phyloP scores from a whole-genome alignment of 2,329 filamentous ascomycete genomes.

The Cladosporium sp. region DNA sequence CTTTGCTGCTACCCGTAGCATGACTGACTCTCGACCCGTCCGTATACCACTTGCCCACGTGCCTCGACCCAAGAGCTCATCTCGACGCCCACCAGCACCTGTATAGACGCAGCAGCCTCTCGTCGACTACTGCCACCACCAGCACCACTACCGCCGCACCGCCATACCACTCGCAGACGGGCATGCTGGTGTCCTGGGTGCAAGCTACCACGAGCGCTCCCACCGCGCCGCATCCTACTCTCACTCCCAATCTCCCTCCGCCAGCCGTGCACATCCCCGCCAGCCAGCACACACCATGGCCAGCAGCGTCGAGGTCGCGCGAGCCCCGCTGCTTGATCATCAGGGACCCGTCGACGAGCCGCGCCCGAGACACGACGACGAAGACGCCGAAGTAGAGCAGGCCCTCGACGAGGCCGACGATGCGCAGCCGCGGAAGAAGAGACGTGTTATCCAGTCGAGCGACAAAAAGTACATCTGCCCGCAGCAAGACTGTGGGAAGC shows the following conservation, averaged over 20 bases:
- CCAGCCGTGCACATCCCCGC: not conserved
- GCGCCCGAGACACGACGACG: constrained; percentile 16
- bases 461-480: constrained; percentile 75
- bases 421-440: constrained; percentile 37
- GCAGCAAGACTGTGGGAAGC: constrained; percentile 87
- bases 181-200: constrained; percentile 12
- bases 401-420: constrained; percentile 28
- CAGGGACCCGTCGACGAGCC: not conserved
- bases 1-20: constrained; percentile 6
- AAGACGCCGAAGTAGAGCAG: constrained; percentile 29
- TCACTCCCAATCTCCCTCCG: not conserved
- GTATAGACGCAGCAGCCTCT: not conserved
- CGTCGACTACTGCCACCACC: not conserved
- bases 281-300: constrained; percentile 1
- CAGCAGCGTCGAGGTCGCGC: constrained; percentile 12
- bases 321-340: not conserved
- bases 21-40: constrained; percentile 8
- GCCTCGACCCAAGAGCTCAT: not conserved
- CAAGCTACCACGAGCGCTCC: not conserved
- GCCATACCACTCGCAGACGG: not conserved
- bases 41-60: constrained; percentile 9
- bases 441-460: constrained; percentile 33
- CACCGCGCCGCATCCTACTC: constrained; percentile 9
- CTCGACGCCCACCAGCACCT: not conserved
- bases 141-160: not conserved